phyloP scores from a whole-genome alignment of 2,329 filamentous ascomycete species.

The Arthrobotrys iridis region DNA sequence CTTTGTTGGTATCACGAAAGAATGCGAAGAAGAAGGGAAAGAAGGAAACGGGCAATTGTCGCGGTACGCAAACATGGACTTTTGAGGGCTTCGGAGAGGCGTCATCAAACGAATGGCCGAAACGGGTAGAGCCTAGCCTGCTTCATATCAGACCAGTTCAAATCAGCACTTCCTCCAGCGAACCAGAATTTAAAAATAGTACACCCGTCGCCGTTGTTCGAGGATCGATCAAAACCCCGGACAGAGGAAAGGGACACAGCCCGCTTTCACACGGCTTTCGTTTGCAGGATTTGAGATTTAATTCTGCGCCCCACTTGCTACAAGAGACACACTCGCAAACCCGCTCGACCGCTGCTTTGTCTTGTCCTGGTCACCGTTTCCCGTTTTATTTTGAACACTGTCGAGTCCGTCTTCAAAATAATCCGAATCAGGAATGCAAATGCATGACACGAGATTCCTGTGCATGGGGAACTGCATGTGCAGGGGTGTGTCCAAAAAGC shows the following conservation, averaged over 20 bases:
- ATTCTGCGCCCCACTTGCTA: too few species aligned
- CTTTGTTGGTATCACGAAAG: too few species aligned
- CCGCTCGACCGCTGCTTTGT: conserved; percentile 1
- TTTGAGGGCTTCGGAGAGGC: not conserved
- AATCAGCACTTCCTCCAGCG: too few species aligned
- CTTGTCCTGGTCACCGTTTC: conserved; percentile 3
- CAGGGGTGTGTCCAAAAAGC: not conserved
- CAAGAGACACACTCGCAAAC: too few species aligned
- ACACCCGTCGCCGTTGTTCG: not conserved
- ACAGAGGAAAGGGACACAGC: conserved; percentile 17
- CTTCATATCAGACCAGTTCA: not conserved
- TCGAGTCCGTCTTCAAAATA: not conserved
- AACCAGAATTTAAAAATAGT: not conserved
- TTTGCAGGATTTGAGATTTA: not conserved
- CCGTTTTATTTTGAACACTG: not conserved
- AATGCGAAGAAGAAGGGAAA: not conserved
- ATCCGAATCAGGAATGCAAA: not conserved
- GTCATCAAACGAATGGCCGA: conserved; percentile 40
- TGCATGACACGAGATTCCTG: not conserved
- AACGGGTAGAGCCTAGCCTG: conserved; percentile 35
- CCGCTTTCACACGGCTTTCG: conserved; percentile 14
- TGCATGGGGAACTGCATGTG: conserved; percentile 1
- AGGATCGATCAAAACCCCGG: conserved; percentile 11
- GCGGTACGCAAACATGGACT: too few species aligned
- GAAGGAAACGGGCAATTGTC: not conserved